phyloP scores from a whole-genome alignment of 2,329 filamentous ascomycete genomes.

The Diaporthe australafricana region DNA sequence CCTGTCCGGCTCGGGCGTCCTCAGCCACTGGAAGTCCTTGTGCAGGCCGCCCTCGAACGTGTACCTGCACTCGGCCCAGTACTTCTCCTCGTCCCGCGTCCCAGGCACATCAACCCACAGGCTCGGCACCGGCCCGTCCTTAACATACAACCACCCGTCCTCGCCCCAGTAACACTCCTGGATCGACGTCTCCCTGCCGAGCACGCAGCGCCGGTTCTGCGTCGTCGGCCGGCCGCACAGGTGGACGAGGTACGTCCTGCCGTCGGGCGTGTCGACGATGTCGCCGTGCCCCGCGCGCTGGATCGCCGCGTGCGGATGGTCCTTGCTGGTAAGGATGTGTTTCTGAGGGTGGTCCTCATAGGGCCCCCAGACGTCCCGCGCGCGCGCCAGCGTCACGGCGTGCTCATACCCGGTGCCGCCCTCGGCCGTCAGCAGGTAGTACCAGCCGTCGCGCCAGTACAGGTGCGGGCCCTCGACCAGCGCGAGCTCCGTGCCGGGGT shows the following conservation, averaged over 20 bases:
- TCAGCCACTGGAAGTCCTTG: conserved; percentile 68
- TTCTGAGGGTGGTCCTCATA: conserved; percentile 71
- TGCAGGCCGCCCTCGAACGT: conserved; percentile 59
- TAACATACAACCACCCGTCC: conserved; percentile 73
- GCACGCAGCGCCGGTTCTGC: conserved; percentile 62
- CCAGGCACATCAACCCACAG: conserved; percentile 64
- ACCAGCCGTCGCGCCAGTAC: conserved; percentile 68
- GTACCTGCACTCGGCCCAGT: conserved; percentile 63
- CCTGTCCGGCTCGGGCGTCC: conserved; percentile 65
- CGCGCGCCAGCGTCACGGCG: conserved; percentile 68
- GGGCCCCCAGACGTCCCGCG: conserved; percentile 66
- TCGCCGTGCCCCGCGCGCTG: conserved; percentile 67
- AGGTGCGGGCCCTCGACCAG: conserved; percentile 69
- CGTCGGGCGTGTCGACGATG: conserved; percentile 64
- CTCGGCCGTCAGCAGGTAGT: conserved; percentile 70
- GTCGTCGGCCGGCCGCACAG: conserved; percentile 63
- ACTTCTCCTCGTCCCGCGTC: conserved; percentile 57
- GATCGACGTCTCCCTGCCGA: conserved; percentile 67
- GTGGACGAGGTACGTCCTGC: conserved; percentile 65
- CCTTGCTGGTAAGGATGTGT: conserved; percentile 66
- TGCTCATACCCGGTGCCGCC: conserved; percentile 72
- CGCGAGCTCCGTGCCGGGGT: conserved; percentile 64
- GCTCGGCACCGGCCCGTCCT: conserved; percentile 66
- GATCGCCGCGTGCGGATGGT: conserved; percentile 59
- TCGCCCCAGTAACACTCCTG: conserved; percentile 69